Percentiles rank a stretch among this genome's conserved stretches.
Evolutionary conservation across 2,329 filamentous ascomycete genomes (phyloP).

Genomic region (Colletotrichum cordylinicola): DNA sequence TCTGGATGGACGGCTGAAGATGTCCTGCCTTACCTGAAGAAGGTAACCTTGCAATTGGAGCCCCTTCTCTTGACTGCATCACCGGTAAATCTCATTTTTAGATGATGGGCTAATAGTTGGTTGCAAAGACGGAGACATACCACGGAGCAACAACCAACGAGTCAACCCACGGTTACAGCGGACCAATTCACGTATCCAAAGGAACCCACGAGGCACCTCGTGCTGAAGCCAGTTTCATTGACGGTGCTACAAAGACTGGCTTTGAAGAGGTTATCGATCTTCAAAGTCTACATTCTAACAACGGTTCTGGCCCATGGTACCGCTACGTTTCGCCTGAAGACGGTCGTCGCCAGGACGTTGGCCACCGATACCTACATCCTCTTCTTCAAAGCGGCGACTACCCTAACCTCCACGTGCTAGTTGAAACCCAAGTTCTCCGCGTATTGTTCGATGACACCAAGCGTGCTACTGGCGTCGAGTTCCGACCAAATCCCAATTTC

Average conservation of each 20-base stretch:
- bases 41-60: not conserved
- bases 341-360: slow-evolving; percentile 46
- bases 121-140: not conserved
- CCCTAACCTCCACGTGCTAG: slow-evolving; percentile 33
- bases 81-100: no score
- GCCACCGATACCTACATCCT: slow-evolving; percentile 32
- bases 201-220: slow-evolving; percentile 45
- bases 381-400: slow-evolving; percentile 29
- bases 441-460: not conserved
- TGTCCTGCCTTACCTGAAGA: slow-evolving; percentile 28
- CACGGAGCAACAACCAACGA: slow-evolving; percentile 35
- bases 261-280: slow-evolving; percentile 34
- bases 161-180: slow-evolving; percentile 48
- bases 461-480: not conserved
- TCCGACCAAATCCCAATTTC: not conserved
- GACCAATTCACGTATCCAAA: slow-evolving; percentile 53
- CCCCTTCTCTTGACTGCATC: no score
- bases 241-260: slow-evolving; percentile 31
- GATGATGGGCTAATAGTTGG: not conserved
- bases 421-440: not conserved
- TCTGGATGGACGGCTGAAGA: slow-evolving; percentile 38
- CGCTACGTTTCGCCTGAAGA: slow-evolving; percentile 34
- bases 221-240: slow-evolving; percentile 49
- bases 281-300: slow-evolving; percentile 45
- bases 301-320: slow-evolving; percentile 25